Conservation (phyloP, 306 rosid species). For the Citrullus amarus region DNA sequence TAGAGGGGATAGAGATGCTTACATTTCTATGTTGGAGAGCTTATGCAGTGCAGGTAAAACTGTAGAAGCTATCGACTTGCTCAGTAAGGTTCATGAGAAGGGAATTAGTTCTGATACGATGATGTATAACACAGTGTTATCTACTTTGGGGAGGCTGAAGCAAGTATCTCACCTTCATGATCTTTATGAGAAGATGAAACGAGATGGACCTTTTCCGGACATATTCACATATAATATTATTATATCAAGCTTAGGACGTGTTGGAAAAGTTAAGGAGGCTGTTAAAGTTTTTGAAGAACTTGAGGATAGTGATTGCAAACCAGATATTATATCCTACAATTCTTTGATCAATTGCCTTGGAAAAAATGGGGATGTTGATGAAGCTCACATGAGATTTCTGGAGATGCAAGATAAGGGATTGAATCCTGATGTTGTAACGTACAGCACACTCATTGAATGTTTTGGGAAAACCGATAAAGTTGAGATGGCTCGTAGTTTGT, state of each 20-base stretch:
- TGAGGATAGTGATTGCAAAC: slow-evolving; percentile 51
- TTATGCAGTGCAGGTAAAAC: slow-evolving; percentile 63
- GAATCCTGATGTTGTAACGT: slow-evolving; percentile 83
- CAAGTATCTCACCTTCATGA: slow-evolving; percentile 56
- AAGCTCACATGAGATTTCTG: slow-evolving; percentile 87
- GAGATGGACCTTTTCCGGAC: slow-evolving; percentile 58
- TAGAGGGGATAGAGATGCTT: slow-evolving; percentile 66
- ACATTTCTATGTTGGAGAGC: slow-evolving; percentile 75
- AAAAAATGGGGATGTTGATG: slow-evolving; percentile 86
- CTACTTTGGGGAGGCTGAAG: slow-evolving; percentile 62
- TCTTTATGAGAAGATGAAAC: slow-evolving; percentile 75
- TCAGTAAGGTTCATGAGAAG: slow-evolving; percentile 67
- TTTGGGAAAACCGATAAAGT: slow-evolving; percentile 87
- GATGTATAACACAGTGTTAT: slow-evolving; percentile 74
- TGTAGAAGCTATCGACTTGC: slow-evolving; percentile 68
- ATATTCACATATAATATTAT: slow-evolving; percentile 80
- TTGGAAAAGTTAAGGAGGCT: slow-evolving; percentile 60
- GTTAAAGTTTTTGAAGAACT: slow-evolving; percentile 63
- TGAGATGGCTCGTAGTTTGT: slow-evolving; percentile 76
- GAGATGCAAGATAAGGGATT: slow-evolving; percentile 91
- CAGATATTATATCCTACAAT: slow-evolving; percentile 74
- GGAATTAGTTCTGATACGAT: slow-evolving; percentile 53
- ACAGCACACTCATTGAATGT: slow-evolving; percentile 89
- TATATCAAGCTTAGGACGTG: slow-evolving; percentile 75
- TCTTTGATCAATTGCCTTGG: slow-evolving; percentile 90